Evolutionary conservation across 805 yeast genomes (phyloP).

Genomic region (Candida ipomoeae): DNA sequence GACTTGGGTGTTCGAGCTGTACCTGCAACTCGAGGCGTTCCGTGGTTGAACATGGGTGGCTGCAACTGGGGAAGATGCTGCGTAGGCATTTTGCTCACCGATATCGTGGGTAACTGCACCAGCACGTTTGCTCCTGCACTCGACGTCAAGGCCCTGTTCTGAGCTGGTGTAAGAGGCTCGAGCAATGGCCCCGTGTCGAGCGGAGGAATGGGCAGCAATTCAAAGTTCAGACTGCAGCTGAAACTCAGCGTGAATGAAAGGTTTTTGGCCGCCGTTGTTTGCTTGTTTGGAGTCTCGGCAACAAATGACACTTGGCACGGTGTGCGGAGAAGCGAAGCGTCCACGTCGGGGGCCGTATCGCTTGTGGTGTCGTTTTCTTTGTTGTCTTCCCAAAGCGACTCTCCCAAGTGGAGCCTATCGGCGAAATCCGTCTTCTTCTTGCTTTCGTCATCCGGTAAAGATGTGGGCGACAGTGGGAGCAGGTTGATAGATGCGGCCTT

Average conservation of each 20-base stretch:
- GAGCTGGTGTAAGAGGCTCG: constrained; percentile 60
- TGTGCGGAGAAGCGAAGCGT: constrained; percentile 11
- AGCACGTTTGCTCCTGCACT: constrained; percentile 6
- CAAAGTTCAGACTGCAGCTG: constrained; percentile 61
- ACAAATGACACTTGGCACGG: constrained; percentile 14
- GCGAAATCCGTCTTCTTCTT: background rate
- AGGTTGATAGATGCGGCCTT: constrained; percentile 3
- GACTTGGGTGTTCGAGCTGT: constrained; percentile 32
- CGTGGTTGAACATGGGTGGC: constrained; percentile 6
- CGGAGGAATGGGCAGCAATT: constrained; percentile 55
- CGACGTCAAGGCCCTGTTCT: constrained; percentile 12
- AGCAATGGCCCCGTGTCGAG: constrained; percentile 62
- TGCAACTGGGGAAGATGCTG: constrained; percentile 11
- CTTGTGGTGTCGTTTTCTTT: constrained; percentile 5
- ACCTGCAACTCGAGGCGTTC: constrained; percentile 14
- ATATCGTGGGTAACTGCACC: constrained; percentile 12
- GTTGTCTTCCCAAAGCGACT: constrained; percentile 5
- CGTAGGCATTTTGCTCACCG: constrained; percentile 6
- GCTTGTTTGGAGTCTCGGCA: constrained; percentile 38
- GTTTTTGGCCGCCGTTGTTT: constrained; percentile 37
- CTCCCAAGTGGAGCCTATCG: background rate
- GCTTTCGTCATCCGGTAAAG: constrained; percentile 11
- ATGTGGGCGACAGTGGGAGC: constrained; percentile 17
- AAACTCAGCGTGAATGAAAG: constrained; percentile 60
- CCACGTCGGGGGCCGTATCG: constrained; percentile 9